phyloP scores from a whole-genome alignment of 2,329 filamentous ascomycete species.

The Ophiostoma sp. region DNA sequence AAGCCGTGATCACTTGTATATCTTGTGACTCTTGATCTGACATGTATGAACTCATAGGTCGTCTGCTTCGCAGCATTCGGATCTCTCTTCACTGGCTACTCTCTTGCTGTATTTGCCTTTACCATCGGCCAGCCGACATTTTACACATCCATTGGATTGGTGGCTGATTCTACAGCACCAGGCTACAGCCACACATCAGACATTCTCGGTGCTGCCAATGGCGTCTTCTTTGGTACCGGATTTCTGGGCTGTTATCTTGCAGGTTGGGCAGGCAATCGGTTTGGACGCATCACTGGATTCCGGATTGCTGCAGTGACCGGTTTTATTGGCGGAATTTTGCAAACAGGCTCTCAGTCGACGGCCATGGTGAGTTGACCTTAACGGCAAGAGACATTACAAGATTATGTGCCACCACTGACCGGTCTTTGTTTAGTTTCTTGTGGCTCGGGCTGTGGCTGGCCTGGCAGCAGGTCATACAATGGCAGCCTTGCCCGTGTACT shows the following conservation, averaged over 20 bases:
- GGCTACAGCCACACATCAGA: neutral
- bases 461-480: neutral
- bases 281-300: neutral
- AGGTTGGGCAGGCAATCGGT: neutral
- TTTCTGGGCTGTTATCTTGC: neutral
- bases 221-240: neutral
- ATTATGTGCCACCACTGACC: neutral
- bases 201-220: neutral
- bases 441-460: neutral
- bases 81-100: neutral
- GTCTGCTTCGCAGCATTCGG: neutral
- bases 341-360: neutral
- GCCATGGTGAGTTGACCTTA: neutral
- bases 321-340: neutral
- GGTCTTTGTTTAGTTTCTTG: neutral
- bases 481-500: neutral
- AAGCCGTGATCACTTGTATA: no score
- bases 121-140: neutral
- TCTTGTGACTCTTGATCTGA: no score
- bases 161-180: neutral
- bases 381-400: neutral
- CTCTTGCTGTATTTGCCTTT: neutral
- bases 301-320: neutral
- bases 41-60: neutral
- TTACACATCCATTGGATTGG: neutral